Evolutionary conservation across 495 filamentous ascomycete genomes (phyloP).

Genomic region (Penicillium coprophilum): DNA sequence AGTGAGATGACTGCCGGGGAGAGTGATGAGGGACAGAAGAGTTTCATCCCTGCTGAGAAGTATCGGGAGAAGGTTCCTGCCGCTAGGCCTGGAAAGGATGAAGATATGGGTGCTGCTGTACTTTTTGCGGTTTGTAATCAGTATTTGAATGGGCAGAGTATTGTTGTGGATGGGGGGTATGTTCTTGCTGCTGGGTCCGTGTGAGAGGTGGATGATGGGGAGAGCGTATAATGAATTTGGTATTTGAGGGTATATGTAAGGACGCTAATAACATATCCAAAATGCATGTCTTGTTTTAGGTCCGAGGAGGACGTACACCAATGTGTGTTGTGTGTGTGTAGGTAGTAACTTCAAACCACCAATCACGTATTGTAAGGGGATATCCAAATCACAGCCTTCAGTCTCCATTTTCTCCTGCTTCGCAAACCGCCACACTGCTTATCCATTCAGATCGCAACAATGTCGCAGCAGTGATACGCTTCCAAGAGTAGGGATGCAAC

Average conservation of each 20-base stretch:
- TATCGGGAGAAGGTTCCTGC: constrained; percentile 59
- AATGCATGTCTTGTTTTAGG: background rate
- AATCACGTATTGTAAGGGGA: background rate
- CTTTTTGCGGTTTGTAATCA: constrained; percentile 64
- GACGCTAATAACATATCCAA: background rate
- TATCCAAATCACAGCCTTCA: constrained; percentile 1
- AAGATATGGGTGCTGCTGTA: constrained; percentile 70
- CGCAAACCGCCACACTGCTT: constrained; percentile 20
- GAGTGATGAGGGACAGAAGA: constrained; percentile 63
- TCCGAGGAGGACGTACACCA: too few species aligned
- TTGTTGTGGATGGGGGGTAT: constrained; percentile 67
- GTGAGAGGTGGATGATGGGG: constrained; percentile 6
- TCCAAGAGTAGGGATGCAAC: constrained; percentile 22
- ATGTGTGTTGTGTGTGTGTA: background rate
- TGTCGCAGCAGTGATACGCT: constrained; percentile 17
- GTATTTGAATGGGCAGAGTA: constrained; percentile 68
- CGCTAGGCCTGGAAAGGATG: constrained; percentile 62
- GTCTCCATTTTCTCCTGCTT: constrained; percentile 22
- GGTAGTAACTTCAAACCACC: background rate
- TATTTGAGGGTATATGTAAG: background rate
- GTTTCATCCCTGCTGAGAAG: constrained; percentile 58
- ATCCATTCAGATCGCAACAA: constrained; percentile 30
- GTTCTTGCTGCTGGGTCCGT: constrained; percentile 37
- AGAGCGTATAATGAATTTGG: background rate
- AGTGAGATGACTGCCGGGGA: constrained; percentile 55